Conservation (phyloP, 2,329 filamentous ascomycete genomes). For the Penicillium oxalicum region DNA sequence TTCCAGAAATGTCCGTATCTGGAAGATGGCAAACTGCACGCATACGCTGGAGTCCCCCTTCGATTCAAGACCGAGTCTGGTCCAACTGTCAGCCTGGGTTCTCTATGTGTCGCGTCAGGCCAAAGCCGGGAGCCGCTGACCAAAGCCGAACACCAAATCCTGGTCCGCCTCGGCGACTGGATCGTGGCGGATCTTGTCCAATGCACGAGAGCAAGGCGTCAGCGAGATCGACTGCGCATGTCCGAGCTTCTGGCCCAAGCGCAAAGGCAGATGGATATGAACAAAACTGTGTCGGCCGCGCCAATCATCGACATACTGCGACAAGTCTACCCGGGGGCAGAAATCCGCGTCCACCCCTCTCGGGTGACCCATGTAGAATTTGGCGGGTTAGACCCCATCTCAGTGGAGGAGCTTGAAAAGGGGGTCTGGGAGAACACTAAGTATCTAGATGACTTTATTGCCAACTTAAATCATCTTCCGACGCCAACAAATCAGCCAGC, state of each 20-base stretch:
- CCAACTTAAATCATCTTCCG: conserved; percentile 3
- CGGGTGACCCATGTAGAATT: conserved; percentile 3
- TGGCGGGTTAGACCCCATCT: conserved; percentile 1
- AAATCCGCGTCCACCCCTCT: conserved; percentile 2
- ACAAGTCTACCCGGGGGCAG: conserved; percentile 3
- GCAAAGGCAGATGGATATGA: not conserved
- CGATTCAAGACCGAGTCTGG: conserved; percentile 11
- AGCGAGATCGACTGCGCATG: conserved; percentile 10
- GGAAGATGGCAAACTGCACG: conserved; percentile 6
- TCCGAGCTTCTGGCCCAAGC: conserved; percentile 4
- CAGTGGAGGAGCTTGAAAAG: conserved; percentile 1
- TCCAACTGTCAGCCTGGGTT: conserved; percentile 8
- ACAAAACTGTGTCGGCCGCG: not conserved
- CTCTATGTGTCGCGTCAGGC: conserved; percentile 10
- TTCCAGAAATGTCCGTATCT: conserved; percentile 9
- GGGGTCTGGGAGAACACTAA: conserved; percentile 10
- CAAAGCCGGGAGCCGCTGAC: conserved; percentile 7
- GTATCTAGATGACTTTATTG: conserved; percentile 6
- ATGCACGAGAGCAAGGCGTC: conserved; percentile 3
- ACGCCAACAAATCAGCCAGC: conserved; percentile 1
- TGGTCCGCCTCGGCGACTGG: conserved; percentile 11
- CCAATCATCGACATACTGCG: conserved; percentile 1
- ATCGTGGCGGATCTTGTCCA: conserved; percentile 9
- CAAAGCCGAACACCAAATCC: conserved; percentile 8
- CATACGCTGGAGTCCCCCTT: conserved; percentile 14